Conservation (phyloP, 768 basidiomycete species). For the Tubosaeta sp. region DNA sequence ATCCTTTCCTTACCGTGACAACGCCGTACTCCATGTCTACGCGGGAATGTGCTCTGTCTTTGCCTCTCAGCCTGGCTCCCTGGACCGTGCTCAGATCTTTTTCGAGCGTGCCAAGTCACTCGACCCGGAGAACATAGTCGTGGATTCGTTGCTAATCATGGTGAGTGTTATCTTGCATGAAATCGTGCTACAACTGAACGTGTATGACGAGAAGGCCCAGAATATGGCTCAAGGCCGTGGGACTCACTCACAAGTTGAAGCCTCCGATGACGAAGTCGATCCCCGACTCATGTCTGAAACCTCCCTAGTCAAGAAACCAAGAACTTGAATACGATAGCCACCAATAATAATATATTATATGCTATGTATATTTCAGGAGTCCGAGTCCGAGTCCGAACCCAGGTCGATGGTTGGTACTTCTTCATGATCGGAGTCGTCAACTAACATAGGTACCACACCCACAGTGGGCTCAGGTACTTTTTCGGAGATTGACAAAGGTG, state of each 20-base stretch:
- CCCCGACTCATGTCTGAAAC: neutral
- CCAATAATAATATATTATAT: neutral
- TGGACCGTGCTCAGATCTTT: slow-evolving; percentile 48
- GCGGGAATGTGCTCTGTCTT: slow-evolving; percentile 74
- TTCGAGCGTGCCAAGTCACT: slow-evolving; percentile 59
- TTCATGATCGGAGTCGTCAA: slow-evolving; percentile 58
- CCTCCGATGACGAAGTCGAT: slow-evolving; percentile 37
- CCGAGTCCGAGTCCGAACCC: slow-evolving; percentile 64
- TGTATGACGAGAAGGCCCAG: slow-evolving; percentile 14
- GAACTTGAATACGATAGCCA: slow-evolving; percentile 5
- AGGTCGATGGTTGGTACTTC: slow-evolving; percentile 77
- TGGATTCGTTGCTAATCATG: slow-evolving; percentile 50
- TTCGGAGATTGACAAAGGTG: neutral
- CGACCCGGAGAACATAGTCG: slow-evolving; percentile 54
- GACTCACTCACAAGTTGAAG: slow-evolving; percentile 7
- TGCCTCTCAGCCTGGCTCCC: slow-evolving; percentile 40
- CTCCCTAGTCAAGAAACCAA: slow-evolving; percentile 10
- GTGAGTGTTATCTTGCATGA: slow-evolving; percentile 32
- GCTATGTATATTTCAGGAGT: slow-evolving; percentile 26
- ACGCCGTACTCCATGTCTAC: slow-evolving; percentile 74
- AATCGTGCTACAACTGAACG: neutral
- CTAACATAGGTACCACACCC: slow-evolving; percentile 8
- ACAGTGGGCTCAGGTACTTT: slow-evolving; percentile 2
- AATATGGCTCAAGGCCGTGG: slow-evolving; percentile 20
- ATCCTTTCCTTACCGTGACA: slow-evolving; percentile 83